phyloP scores from a whole-genome alignment of 2,329 filamentous ascomycete species.

The Colletotrichum eremochloae region DNA sequence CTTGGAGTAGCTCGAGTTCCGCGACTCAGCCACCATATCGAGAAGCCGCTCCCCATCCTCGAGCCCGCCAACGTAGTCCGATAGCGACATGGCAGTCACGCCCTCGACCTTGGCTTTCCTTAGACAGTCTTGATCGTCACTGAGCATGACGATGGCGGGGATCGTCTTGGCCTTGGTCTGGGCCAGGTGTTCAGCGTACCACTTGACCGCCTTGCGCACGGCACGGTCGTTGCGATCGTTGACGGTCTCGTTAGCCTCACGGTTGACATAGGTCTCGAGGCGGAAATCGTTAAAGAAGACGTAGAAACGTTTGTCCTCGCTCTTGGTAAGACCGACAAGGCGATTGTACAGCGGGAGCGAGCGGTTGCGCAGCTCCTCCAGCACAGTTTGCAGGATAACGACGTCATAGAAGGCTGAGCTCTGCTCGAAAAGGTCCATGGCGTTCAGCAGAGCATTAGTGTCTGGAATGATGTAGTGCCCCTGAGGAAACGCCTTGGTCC shows the following conservation, averaged over 20 bases:
- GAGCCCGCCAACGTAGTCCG: conserved; percentile 85
- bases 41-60: conserved; percentile 87
- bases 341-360: conserved; percentile 96
- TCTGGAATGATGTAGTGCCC: conserved; percentile 97
- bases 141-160: conserved; percentile 91
- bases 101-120: conserved; percentile 83
- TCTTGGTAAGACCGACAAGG: conserved; percentile 89
- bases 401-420: conserved; percentile 94
- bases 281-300: conserved; percentile 99
- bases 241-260: conserved; percentile 84
- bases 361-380: conserved; percentile 95
- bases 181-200: conserved; percentile 88
- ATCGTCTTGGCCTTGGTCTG: conserved; percentile 71
- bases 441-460: conserved; percentile 94
- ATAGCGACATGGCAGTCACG: conserved; percentile 76
- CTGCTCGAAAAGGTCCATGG: conserved; percentile 97
- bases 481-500: conserved; percentile 83
- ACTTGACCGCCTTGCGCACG: conserved; percentile 85
- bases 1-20: conserved; percentile 74
- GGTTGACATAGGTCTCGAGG: conserved; percentile 86
- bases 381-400: conserved; percentile 94
- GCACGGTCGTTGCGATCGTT: conserved; percentile 97
- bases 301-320: conserved; percentile 97
- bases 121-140: conserved; percentile 90
- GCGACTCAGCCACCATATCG: conserved; percentile 91